These are phyloP conservation scores for Phylloboletellus chloephorus DNA, from an alignment of 1,284 basidiomycete species.

Conservation along the genomic window DNA sequence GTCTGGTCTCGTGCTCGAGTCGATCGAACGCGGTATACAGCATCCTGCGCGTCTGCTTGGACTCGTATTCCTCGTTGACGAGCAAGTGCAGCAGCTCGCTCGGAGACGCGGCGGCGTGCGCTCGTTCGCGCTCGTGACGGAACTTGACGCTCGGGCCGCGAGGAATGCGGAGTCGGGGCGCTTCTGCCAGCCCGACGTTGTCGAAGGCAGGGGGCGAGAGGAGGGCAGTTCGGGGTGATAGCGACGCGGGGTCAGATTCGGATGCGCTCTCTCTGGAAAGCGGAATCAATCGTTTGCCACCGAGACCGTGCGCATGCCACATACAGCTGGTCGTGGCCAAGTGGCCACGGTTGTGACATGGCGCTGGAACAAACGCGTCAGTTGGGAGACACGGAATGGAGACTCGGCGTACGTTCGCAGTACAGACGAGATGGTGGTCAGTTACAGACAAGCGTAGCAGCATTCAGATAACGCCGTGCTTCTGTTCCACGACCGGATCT, in stretches of 20 bases:
- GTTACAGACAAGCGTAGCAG: conserved; percentile 4
- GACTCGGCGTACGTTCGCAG: conserved; percentile 6
- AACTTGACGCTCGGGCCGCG: conserved; percentile 30
- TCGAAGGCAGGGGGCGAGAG: conserved; percentile 24
- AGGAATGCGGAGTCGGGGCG: conserved; percentile 9
- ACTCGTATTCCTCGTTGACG: conserved; percentile 52
- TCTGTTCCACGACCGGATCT: too few species aligned
- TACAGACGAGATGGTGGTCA: not conserved
- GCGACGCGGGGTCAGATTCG: conserved; percentile 26
- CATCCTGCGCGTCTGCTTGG: conserved; percentile 45
- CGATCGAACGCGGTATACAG: conserved; percentile 49
- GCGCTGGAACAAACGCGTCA: conserved; percentile 12
- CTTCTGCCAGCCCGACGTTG: conserved; percentile 1
- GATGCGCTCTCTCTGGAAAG: conserved; percentile 13
- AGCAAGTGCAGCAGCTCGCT: conserved; percentile 47
- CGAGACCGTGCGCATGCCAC: conserved; percentile 7
- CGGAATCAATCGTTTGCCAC: not conserved
- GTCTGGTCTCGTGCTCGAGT: conserved; percentile 47
- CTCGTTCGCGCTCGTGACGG: conserved; percentile 32
- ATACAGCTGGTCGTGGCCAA: conserved; percentile 15
- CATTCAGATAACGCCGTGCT: too few species aligned
- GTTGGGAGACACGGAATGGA: not conserved
- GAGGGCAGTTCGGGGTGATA: conserved; percentile 27
- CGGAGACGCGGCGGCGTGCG: conserved; percentile 28
- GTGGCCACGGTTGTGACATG: conserved; percentile 27